Conservation (phyloP, 345 rosid genomes). For the Excoecaria cochinchinensis region DNA sequence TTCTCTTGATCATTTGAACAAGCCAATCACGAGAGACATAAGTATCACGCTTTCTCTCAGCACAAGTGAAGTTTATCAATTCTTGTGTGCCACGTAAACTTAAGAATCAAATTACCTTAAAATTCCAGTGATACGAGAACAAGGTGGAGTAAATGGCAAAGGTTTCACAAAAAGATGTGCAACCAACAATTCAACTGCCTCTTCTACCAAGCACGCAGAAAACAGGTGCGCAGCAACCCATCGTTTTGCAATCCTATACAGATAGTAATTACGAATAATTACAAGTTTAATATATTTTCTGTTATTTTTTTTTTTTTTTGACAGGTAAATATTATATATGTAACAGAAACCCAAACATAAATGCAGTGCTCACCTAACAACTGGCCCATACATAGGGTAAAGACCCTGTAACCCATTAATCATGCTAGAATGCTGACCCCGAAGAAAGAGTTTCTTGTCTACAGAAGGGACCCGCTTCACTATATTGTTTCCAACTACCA, state of each 20-base stretch:
- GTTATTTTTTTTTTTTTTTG: background rate
- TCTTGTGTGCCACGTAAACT: background rate
- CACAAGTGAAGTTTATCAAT: background rate
- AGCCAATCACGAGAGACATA: background rate
- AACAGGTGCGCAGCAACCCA: conserved; percentile 91
- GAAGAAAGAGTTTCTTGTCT: conserved; percentile 69
- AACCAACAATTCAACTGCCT: conserved; percentile 80
- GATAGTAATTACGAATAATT: conserved; percentile 5
- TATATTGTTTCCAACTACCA: conserved; percentile 53
- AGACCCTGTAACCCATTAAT: conserved; percentile 76
- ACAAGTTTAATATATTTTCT: background rate
- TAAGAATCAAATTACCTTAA: conserved; percentile 57
- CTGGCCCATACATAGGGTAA: conserved; percentile 63
- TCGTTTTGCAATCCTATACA: conserved; percentile 84
- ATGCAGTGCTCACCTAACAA: conserved; percentile 55
- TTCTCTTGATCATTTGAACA: background rate
- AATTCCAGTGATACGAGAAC: conserved; percentile 81
- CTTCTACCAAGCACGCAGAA: conserved; percentile 87
- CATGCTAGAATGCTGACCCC: conserved; percentile 92
- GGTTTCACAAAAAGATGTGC: conserved; percentile 77
- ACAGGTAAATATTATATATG: conserved; percentile 2
- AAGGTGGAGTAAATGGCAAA: conserved; percentile 73
- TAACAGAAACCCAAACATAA: conserved; percentile 10
- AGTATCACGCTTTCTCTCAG: background rate
- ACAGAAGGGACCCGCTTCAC: conserved; percentile 51